phyloP scores from a whole-genome alignment of 1,284 basidiomycete genomes.

The Ustilago crameri region DNA sequence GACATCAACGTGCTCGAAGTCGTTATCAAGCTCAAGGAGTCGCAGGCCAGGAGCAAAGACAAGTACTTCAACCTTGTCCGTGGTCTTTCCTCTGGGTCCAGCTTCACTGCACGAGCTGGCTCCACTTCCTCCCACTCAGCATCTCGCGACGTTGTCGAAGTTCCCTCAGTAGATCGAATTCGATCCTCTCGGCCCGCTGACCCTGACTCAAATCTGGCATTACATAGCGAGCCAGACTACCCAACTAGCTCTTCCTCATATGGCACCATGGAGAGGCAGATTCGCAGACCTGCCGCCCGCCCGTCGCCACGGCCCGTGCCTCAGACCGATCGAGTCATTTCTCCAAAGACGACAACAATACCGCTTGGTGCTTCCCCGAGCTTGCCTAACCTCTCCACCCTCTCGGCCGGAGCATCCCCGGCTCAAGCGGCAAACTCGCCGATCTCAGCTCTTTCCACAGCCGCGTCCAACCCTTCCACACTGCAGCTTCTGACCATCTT shows the following conservation, averaged over 20 bases:
- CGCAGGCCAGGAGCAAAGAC: constrained; percentile 56
- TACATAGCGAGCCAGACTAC: constrained; percentile 47
- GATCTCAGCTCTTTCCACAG: constrained; percentile 13
- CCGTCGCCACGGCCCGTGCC: constrained; percentile 13
- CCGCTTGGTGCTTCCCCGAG: constrained; percentile 18
- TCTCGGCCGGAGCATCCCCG: constrained; percentile 20
- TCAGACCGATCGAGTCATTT: constrained; percentile 16
- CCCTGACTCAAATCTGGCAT: constrained; percentile 20
- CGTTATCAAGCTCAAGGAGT: constrained; percentile 62
- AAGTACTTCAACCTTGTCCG: constrained; percentile 57
- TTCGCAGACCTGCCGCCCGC: constrained; percentile 25
- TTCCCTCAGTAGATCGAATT: constrained; percentile 21
- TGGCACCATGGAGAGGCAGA: constrained; percentile 23
- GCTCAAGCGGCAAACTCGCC: constrained; percentile 14
- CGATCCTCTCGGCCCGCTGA: constrained; percentile 23
- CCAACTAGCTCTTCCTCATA: constrained; percentile 29
- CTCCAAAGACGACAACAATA: constrained; percentile 17
- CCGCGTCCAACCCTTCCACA: constrained; percentile 35
- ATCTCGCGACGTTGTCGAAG: constrained; percentile 13
- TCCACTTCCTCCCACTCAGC: constrained; percentile 11
- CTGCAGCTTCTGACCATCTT: constrained; percentile 41
- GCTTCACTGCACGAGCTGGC: constrained; percentile 27
- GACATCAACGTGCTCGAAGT: constrained; percentile 62
- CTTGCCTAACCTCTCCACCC: constrained; percentile 12
- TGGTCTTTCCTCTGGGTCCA: constrained; percentile 38